These are phyloP conservation scores for Solanum stenotomum DNA, from an alignment of 257 asterid species.

Conservation along the genomic window DNA sequence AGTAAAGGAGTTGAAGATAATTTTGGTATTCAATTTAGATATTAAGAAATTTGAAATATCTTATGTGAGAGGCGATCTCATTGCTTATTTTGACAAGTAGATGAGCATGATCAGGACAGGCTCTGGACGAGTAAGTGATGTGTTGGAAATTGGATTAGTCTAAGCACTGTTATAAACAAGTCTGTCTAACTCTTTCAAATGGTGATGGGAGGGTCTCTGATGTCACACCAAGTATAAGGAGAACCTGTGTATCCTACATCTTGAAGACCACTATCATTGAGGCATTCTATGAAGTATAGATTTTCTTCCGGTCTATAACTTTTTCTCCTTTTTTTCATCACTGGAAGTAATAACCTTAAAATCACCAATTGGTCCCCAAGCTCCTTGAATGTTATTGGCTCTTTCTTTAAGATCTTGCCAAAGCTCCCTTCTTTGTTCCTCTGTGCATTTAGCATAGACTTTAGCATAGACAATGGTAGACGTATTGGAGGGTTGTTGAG, in stretches of 20 bases:
- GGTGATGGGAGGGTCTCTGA: background rate
- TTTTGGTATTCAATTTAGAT: background rate
- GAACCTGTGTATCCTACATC: background rate
- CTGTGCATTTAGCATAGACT: background rate
- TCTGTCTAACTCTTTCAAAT: background rate
- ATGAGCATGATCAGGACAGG: background rate
- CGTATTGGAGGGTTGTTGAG: background rate
- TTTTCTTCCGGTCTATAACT: background rate
- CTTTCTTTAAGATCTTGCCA: background rate
- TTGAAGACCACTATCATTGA: background rate
- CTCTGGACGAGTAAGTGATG: background rate
- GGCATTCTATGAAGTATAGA: background rate
- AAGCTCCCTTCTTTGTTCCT: background rate
- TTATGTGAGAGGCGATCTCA: background rate
- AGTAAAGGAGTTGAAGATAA: background rate
- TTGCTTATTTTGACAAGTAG: background rate
- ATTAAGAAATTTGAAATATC: background rate
- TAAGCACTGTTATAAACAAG: background rate
- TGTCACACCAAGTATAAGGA: background rate
- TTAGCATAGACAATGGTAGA: background rate
- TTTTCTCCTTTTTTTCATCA: background rate
- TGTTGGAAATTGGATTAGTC: background rate
- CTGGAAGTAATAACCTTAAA: background rate
- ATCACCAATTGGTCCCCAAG: background rate
- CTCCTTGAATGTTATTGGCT: background rate